Conservation (phyloP, 805 yeast species). For the Candida dajiaensis region DNA sequence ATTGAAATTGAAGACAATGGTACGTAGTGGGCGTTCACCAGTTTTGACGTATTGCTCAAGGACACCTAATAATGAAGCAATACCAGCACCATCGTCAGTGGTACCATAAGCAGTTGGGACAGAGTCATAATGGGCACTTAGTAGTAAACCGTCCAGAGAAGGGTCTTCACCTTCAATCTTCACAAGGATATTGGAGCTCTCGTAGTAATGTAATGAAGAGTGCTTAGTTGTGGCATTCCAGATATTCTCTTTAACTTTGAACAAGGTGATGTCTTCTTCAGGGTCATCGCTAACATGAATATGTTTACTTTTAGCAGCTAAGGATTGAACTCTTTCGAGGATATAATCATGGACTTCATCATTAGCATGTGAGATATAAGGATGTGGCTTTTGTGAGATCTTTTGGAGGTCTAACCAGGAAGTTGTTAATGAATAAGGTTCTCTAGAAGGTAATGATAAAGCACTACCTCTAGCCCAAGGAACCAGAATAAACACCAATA, state of each 20-base stretch:
- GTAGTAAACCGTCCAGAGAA: conserved; percentile 55
- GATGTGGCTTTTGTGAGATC: conserved; percentile 64
- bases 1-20: conserved; percentile 78
- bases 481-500: conserved; percentile 34
- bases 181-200: conserved; percentile 75
- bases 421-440: conserved; percentile 31
- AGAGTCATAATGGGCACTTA: conserved; percentile 86
- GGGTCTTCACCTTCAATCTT: conserved; percentile 61
- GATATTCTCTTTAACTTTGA: conserved; percentile 45
- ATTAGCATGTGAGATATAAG: conserved; percentile 73
- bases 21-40: conserved; percentile 54
- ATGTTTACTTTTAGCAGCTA: conserved; percentile 25
- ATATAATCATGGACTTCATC: conserved; percentile 72
- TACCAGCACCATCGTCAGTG: conserved; percentile 90
- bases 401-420: conserved; percentile 71
- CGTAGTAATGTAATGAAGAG: conserved; percentile 62
- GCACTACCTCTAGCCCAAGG: conserved; percentile 35
- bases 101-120: conserved; percentile 86
- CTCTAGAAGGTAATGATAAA: conserved; percentile 36
- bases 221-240: conserved; percentile 36
- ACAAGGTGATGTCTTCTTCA: conserved; percentile 33
- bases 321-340: conserved; percentile 32
- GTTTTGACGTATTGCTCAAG: conserved; percentile 40
- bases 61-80: conserved; percentile 73
- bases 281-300: conserved; percentile 33